Base-by-base conservation (phyloP, 176 grass and related monocot genomes). In the Oryza coarctata region DNA sequence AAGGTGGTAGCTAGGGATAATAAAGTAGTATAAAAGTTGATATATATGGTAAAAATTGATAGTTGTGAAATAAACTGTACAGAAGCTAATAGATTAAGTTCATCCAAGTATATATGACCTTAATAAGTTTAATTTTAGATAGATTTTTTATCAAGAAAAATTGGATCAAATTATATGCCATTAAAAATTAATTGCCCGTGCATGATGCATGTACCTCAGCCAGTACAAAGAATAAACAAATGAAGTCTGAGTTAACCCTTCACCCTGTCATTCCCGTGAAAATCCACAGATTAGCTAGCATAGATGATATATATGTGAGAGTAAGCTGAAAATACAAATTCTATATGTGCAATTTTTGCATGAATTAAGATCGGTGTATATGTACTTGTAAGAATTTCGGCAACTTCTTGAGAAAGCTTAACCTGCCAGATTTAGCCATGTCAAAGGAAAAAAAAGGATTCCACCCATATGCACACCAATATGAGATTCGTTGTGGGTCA, bases 401-500 rank as follows among this genome's bases (percentile, higher is more conserved):
- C 27, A 52, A 55, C 38, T 65, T 5, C 61, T 45, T 12, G 7
- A 65, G 76, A 66, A 25, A 67, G 3, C 20, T 79, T 34, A 33
- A 50, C n/a, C 35, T 4, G 63, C 63, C 40, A 79, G 33, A 66
- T 38, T 31, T 26, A 38, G 32, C 36, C 23, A 63, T 71, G 52
- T 31, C 10, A 63, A 82, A 63, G 31, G 34, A 36, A 69, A 44
- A 33, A 26, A 43, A 25, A n/a, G 2, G 17, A 9, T 27, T 12
- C 18, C 27, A 3, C n/a, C 71, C 44, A 68, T 58, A 55, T 2
- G 67, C 34, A 71, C 12, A 71, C 12, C 20, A 22, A 73, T 47
- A 71, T 49, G 31, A 41, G 52, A 63, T 76, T 81, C 47, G 11
- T 31, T 8, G 10, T 47, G 73, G 32, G 74, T 79, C 43, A 88